phyloP scores from a whole-genome alignment of 2,329 filamentous ascomycete species.

The Ascochyta lentis region DNA sequence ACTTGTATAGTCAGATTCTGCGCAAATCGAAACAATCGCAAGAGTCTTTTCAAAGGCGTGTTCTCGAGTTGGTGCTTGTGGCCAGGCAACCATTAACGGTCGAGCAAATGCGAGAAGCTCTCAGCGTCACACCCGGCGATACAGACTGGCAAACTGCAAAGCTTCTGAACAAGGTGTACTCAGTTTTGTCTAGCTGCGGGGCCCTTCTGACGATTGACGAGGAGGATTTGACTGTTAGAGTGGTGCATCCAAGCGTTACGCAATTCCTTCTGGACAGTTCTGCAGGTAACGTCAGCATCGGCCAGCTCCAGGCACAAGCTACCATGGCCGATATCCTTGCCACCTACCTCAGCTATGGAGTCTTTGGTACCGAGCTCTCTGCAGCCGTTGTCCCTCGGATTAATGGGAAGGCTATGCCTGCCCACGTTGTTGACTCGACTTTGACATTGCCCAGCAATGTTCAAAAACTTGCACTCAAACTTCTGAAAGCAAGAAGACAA shows the following conservation, averaged over 20 bases:
- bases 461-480: not conserved
- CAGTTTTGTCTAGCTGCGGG: constrained; percentile 29
- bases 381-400: not conserved
- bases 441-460: not conserved
- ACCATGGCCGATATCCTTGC: constrained; percentile 25
- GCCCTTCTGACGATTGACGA: constrained; percentile 33
- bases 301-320: constrained; percentile 10
- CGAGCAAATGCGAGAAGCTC: constrained; percentile 49
- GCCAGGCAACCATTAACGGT: constrained; percentile 41
- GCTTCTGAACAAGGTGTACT: constrained; percentile 25
- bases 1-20: constrained; percentile 20
- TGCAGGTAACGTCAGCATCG: not conserved
- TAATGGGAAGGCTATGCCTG: not conserved
- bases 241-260: constrained; percentile 31
- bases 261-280: constrained; percentile 22
- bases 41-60: constrained; percentile 28
- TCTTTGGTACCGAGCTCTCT: constrained; percentile 28
- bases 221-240: constrained; percentile 30
- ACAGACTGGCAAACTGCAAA: constrained; percentile 20
- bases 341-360: constrained; percentile 32
- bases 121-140: constrained; percentile 48
- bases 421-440: not conserved
- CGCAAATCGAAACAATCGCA: constrained; percentile 3
- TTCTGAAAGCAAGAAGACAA: not conserved
- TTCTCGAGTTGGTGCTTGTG: constrained; percentile 41